Conservation (phyloP, 805 yeast genomes). For the Maudiozyma turicensis region DNA sequence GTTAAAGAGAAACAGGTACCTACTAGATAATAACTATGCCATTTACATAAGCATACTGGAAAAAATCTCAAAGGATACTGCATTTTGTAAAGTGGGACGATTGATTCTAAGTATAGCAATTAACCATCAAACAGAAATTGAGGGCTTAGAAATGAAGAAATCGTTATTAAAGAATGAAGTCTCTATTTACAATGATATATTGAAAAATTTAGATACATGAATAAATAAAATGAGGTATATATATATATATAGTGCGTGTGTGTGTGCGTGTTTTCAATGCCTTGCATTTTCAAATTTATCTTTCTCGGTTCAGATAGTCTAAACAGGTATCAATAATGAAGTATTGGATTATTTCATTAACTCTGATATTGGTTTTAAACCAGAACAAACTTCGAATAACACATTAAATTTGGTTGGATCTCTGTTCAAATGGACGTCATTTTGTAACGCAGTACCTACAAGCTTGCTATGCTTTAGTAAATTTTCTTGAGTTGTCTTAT, state of each 20-base stretch:
- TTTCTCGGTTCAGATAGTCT: neutral
- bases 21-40: constrained; percentile 4
- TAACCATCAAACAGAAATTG: constrained; percentile 4
- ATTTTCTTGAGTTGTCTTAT: constrained; percentile 10
- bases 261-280: neutral
- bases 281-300: neutral
- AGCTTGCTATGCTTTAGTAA: constrained; percentile 14
- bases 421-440: constrained; percentile 7
- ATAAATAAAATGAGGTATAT: constrained; percentile 1
- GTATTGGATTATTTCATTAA: constrained; percentile 5
- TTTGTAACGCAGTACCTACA: constrained; percentile 20
- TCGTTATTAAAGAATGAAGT: constrained; percentile 17
- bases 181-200: constrained; percentile 5
- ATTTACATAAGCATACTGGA: constrained; percentile 8
- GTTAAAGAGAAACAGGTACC: constrained; percentile 13
- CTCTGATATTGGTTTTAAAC: constrained; percentile 21
- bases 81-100: constrained; percentile 9
- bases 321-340: neutral
- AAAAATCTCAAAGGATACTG: constrained; percentile 12
- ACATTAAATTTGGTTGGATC: constrained; percentile 10
- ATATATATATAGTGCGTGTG: neutral
- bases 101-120: constrained; percentile 10
- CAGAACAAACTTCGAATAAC: constrained; percentile 25
- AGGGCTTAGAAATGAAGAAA: constrained; percentile 13
- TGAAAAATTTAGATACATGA: constrained; percentile 5